A percentile compares a stretch with the other conserved stretches of the same genome.
These are phyloP conservation scores for Sporisorium iseilematis-ciliati DNA, from an alignment of 1,284 basidiomycete genomes.

Conservation along the genomic window DNA sequence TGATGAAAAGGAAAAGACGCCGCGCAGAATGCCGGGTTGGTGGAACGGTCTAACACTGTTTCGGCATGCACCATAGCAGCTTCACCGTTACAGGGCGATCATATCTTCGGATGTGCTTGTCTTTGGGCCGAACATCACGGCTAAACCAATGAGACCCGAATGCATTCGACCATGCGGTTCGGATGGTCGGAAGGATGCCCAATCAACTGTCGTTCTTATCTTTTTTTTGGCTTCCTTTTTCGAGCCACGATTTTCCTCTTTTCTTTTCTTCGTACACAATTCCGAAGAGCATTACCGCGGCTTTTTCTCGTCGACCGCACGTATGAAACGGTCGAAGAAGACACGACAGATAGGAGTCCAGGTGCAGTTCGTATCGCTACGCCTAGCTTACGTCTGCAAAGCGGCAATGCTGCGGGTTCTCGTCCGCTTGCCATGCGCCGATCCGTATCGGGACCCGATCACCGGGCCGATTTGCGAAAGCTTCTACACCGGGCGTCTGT, in stretches of 20 bases:
- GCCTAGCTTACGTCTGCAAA: not conserved
- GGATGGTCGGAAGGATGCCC: not conserved
- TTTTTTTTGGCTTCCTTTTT: not conserved
- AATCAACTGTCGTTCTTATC: not conserved
- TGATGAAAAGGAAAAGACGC: conserved; percentile 1
- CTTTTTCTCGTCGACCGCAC: not conserved
- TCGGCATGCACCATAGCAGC: not conserved
- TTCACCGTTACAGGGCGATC: not conserved
- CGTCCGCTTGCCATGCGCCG: not conserved
- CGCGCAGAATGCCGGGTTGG: conserved; percentile 3
- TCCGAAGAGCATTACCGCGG: not conserved
- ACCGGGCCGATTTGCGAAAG: not conserved
- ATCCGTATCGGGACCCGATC: not conserved
- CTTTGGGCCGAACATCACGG: too few relatives aligned
- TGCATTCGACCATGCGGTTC: not conserved
- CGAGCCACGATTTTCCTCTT: not conserved
- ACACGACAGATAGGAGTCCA: not conserved
- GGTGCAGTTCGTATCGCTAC: not conserved
- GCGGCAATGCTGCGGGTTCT: not conserved
- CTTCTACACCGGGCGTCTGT: not conserved
- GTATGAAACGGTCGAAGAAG: not conserved
- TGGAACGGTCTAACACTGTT: not conserved
- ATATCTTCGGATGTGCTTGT: not conserved
- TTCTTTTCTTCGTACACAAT: not conserved
- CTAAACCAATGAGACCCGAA: too few relatives aligned